Evolutionary conservation across 1,139 yeast species (phyloP), one percentile per base, ranked within the genome.

Genomic region (Sugiyamaella pinicola): DNA sequence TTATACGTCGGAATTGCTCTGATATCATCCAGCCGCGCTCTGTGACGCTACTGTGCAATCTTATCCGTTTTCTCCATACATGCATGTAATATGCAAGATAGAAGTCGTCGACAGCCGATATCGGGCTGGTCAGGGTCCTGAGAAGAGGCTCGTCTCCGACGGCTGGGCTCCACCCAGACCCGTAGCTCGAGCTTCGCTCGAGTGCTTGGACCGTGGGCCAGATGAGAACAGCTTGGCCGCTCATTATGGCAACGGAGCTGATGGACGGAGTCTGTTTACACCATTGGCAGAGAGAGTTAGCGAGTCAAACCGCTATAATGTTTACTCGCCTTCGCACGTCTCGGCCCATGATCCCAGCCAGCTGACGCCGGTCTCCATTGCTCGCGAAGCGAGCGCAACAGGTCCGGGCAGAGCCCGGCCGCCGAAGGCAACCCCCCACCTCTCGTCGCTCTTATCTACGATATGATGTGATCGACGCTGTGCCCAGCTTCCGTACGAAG

Each of bases 381-480:
- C 28, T 24, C 28, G 28, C 28, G 28, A 24, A 24, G 28, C 28
- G 28, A 24, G 28, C 28, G 13, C 34, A 29, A 29, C 34, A n/a
- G 34, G 34, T 29, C 34, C 13, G 34, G 34, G 34, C 34, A 29
- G n/a, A n/a, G n/a, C n/a, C n/a, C n/a, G n/a, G n/a, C n/a, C n/a
- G n/a, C n/a, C n/a, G n/a, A n/a, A n/a, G n/a, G n/a, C n/a, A n/a
- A n/a, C n/a, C n/a, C n/a, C n/a, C n/a, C n/a, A n/a, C n/a, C n/a
- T n/a, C n/a, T n/a, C n/a, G n/a, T n/a, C n/a, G n/a, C n/a, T n/a
- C n/a, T n/a, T n/a, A n/a, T n/a, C n/a, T n/a, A n/a, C n/a, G n/a
- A n/a, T n/a, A n/a, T n/a, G n/a, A n/a, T 24, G 28, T 24, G 8
- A 24, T 24, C 28, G 28, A n/a, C n/a, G n/a, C n/a, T n/a, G n/a